Conservation (phyloP, 2,329 filamentous ascomycete species). For the Ophiocordyceps sinensis region DNA sequence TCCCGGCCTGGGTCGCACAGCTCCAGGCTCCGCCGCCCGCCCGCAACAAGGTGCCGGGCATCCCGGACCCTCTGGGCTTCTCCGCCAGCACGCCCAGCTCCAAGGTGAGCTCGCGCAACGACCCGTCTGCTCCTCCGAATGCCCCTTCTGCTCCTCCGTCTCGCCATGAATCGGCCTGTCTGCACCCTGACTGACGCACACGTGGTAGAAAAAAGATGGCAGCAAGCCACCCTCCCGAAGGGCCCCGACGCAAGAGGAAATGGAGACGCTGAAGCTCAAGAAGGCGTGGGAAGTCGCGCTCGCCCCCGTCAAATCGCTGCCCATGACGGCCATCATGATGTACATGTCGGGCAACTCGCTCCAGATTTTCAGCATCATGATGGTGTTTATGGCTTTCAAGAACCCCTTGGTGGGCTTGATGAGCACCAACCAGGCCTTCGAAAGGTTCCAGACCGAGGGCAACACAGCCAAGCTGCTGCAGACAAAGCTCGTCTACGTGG, state of each 20-base stretch:
- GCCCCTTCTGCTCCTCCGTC: not conserved
- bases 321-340: constrained; percentile 99
- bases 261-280: constrained; percentile 91
- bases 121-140: not conserved
- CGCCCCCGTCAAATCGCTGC: constrained; percentile 81
- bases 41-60: constrained; percentile 50
- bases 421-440: constrained; percentile 74
- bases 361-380: constrained; percentile 99
- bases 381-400: constrained; percentile 99
- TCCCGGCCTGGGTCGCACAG: constrained; percentile 70
- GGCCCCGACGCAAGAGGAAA: constrained; percentile 65
- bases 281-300: constrained; percentile 98
- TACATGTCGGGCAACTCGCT: constrained; percentile 99
- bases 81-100: constrained; percentile 38
- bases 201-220: constrained; percentile 34
- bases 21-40: constrained; percentile 55
- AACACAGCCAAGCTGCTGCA: constrained; percentile 60
- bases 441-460: constrained; percentile 72
- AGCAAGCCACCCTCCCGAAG: constrained; percentile 39
- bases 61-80: constrained; percentile 81
- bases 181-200: constrained; percentile 12
- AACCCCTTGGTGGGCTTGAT: constrained; percentile 78
- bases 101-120: constrained; percentile 31
- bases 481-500: constrained; percentile 78
- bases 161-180: not conserved